Percentiles rank a stretch among this genome's conserved stretches.
Conservation (phyloP, 148 eudicot genomes). For the Diospyros kaki region DNA sequence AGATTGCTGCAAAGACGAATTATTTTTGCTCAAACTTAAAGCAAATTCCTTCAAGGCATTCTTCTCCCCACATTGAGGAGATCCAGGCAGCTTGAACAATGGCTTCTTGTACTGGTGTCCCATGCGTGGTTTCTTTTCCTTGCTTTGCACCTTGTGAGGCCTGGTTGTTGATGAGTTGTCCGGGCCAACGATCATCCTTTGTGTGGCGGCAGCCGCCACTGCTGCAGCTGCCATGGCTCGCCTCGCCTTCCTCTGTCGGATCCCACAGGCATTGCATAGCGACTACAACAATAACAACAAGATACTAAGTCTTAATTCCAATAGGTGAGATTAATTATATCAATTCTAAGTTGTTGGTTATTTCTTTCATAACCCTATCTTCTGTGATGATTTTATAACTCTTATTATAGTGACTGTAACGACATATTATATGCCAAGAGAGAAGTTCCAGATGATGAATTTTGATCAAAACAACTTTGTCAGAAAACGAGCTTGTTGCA, state of each 20-base stretch:
- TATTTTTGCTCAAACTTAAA: constrained; percentile 9
- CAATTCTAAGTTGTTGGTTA: too few species aligned
- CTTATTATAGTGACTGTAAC: too few species aligned
- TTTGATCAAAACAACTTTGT: too few species aligned
- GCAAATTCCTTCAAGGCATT: constrained; percentile 22
- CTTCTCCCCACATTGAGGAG: not conserved
- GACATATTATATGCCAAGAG: too few species aligned
- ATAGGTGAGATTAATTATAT: too few species aligned
- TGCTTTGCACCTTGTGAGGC: constrained; percentile 10
- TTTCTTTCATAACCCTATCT: too few species aligned
- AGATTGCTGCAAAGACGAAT: constrained; percentile 11
- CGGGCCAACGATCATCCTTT: not conserved
- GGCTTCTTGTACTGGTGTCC: constrained; percentile 27
- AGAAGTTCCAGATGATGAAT: too few species aligned
- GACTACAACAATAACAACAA: constrained; percentile 28
- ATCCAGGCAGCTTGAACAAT: constrained; percentile 19
- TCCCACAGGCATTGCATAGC: constrained; percentile 65
- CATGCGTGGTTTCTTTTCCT: constrained; percentile 13
- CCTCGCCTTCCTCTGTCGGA: constrained; percentile 57
- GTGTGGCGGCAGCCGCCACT: constrained; percentile 18
- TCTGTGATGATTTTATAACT: too few species aligned
- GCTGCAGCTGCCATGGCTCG: constrained; percentile 40
- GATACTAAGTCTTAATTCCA: too few species aligned
- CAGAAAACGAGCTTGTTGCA: too few species aligned
- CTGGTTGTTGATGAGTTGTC: not conserved